Percentiles rank a stretch among this genome's conserved stretches.
phyloP scores from a whole-genome alignment of 441 rosid genomes.

The Bocquillonia castaneifolia region DNA sequence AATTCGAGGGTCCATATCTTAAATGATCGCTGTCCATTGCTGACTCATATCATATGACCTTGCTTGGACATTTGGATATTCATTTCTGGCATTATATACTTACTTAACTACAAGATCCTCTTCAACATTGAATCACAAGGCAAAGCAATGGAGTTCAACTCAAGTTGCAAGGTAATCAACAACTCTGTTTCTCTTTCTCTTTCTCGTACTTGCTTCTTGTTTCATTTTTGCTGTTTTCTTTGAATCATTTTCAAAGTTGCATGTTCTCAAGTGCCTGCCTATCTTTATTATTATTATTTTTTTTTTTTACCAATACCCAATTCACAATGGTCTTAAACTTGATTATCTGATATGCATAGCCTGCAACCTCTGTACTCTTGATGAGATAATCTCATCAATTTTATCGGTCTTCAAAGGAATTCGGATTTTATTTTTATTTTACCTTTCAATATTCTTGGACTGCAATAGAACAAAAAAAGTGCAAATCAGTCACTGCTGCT shows the following conservation, averaged over 20 bases:
- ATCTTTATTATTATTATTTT: not conserved
- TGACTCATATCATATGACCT: not conserved
- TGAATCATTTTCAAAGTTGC: not conserved
- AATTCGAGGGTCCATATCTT: not conserved
- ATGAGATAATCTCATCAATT: no score
- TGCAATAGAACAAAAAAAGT: constrained; percentile 25
- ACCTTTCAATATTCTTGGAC: not conserved
- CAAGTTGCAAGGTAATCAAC: constrained; percentile 26
- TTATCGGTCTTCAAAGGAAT: no score
- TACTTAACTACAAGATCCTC: not conserved
- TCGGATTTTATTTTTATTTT: not conserved
- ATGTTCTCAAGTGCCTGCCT: not conserved
- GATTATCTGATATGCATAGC: no score
- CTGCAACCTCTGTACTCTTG: not conserved
- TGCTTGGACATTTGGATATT: not conserved
- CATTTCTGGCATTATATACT: not conserved
- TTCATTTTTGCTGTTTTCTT: not conserved
- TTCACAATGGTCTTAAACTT: not conserved
- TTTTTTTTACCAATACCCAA: not conserved
- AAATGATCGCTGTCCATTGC: not conserved
- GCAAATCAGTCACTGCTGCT: constrained; percentile 35
- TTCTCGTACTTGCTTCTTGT: not conserved
- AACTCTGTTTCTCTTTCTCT: not conserved
- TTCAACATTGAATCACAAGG: not conserved
- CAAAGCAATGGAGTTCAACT: constrained; percentile 26